Evolutionary conservation across 1,284 basidiomycete genomes (phyloP), one percentile per base, ranked within the genome.

Genomic region (Papiliotrema laurentii): DNA sequence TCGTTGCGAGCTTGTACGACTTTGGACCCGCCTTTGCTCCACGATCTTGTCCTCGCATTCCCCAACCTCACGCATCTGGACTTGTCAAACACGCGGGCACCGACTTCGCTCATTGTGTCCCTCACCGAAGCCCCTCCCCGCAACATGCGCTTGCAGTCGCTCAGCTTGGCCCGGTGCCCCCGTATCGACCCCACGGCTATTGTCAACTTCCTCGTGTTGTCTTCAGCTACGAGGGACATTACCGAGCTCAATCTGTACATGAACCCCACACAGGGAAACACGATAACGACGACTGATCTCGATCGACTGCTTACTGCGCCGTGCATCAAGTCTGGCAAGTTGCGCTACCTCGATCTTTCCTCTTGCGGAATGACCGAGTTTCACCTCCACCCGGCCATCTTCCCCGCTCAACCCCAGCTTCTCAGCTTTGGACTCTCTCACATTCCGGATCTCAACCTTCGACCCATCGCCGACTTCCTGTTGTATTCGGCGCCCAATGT

Each of bases 281-380:
- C 88, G 0, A 77, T 98, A 26, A 80, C 81, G 9, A 74, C 76
- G 34, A 79, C 82, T 19, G 85, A 97, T 53, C 78, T 97, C 27
- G 61, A 72, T 21, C 78, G 81, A 21, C 82, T 97, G 45, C 70
- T 97, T 47, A 77, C 75, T 16, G 91, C 91, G 0, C 91, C 91
- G 0, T 90, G 87, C 66, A 87, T 98, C 77, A 75, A 77, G 13
- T 82, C 78, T 28, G 89, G 89, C 16, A 73, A 81, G 47, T 77
- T 97, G 38, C 79, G 84, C 16, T 97, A 93, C 72, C 81, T 98
- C 51, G 94, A 98, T 70, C 71, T 98, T 18, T 93, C 91, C 10
- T 89, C 87, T 51, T 79, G 88, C 5, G 84, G 84, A 0, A 61
- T 97, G 40, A 87, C 84, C 4, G 73, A 78, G 45, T 78, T 79